Evolutionary conservation across 1,284 basidiomycete species (phyloP), one percentile per base, ranked within the genome.

Genomic region (Porodaedalea pini): DNA sequence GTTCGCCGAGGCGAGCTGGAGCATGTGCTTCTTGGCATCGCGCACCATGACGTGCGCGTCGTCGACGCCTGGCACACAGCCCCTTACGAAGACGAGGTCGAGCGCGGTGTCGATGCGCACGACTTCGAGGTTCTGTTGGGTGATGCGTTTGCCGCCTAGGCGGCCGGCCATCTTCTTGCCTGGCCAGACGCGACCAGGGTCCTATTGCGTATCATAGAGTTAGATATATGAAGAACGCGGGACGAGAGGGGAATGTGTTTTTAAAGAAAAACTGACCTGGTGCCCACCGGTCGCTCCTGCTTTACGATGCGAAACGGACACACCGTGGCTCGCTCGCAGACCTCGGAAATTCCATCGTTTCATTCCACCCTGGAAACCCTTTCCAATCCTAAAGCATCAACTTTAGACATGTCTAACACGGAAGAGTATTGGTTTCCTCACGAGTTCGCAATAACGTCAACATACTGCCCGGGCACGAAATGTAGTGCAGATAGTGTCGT

Each of bases 101-200:
- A 96, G 83, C 13, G 78, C 75, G 17, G 83, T 84, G 75, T 99
- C 96, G 59, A 99, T 81, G 31, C 94, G 89, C 58, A 96, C 82
- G 34, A 98, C 93, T 1, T 87, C 75, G 29, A 98, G 83, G 70
- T 98, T 99, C 70, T 96, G 94, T 10, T 83, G 81, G 8, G 95
- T 98, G 15, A 83, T 83, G 44, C 88, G 87, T 63, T 83, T 79
- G 59, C 86, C 88, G 55, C 97, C 97, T 81, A 98, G 88, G 47
- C 89, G 87, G 47, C 96, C 97, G 7, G 96, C 87, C 96, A 98
- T 99, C 78, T 98, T 98, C 76, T 95, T 98, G 41, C 96, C 96
- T 15, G 95, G 95, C 77, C 92, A 93, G 13, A 98, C 81, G 69
- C 94, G 85, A 53, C 94, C 95, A 36, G 95, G 95, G 68, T 97